Conservation (phyloP, 768 basidiomycete genomes). For the Cystobasidium tubakii region DNA sequence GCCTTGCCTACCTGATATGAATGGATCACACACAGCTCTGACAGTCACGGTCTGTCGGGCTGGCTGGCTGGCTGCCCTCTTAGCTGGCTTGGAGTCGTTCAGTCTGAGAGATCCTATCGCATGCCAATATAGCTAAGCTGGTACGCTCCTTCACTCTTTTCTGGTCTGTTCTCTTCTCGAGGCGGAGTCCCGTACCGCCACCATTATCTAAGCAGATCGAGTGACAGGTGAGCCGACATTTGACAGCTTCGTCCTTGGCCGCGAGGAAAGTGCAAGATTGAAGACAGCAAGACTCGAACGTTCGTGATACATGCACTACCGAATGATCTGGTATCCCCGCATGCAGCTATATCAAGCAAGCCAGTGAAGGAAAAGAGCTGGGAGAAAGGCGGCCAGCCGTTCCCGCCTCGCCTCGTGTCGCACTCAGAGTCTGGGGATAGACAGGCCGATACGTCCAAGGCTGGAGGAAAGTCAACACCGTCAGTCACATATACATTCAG, state of each 20-base stretch:
- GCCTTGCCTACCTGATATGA: too few species aligned
- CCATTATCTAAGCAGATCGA: neutral
- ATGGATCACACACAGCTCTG: too few species aligned
- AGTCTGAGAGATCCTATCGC: too few species aligned
- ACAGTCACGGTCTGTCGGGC: too few species aligned
- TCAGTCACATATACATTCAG: neutral
- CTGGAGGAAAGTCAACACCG: neutral
- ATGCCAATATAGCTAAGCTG: too few species aligned
- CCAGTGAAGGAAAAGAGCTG: neutral
- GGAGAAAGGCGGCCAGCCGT: neutral
- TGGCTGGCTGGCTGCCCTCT: too few species aligned
- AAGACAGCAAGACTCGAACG: neutral
- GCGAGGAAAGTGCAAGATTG: too few species aligned
- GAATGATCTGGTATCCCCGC: too few species aligned
- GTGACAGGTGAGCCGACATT: slow-evolving; percentile 2
- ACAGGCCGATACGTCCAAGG: neutral
- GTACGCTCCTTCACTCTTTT: too few species aligned
- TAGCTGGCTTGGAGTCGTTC: too few species aligned
- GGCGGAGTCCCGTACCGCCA: neutral
- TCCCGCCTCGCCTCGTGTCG: neutral
- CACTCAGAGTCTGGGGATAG: neutral
- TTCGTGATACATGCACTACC: too few species aligned
- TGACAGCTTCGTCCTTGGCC: neutral
- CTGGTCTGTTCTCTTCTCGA: too few species aligned
- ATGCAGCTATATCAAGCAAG: neutral